Evolutionary conservation across 805 yeast species (phyloP), one percentile per base, ranked within the genome.

Genomic region (Teunomyces cretensis): DNA sequence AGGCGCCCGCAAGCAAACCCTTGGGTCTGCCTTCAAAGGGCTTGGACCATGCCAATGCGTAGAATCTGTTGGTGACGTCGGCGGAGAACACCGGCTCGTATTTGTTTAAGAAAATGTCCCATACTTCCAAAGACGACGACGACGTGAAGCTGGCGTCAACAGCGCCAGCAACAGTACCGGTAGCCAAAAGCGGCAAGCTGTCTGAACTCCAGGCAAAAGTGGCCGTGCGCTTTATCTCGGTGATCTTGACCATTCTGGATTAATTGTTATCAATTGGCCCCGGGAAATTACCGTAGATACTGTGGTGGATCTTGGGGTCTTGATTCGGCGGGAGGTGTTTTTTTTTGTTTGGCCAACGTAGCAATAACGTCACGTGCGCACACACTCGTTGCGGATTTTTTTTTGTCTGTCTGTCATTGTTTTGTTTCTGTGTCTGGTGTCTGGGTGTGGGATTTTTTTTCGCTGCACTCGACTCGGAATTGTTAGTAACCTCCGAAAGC

Each of bases 161-260:
- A 11, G 97, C 95, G 6, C 98, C 98, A 0, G 98, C 91, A n/a
- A 88, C 86, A 0, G 97, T 86, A 16, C 97, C 99, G 1, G 96
- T 81, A 16, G 90, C 97, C 53, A 94, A 62, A 43, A 80, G 67
- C 13, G 97, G 97, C 49, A 82, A 68, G 33, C 74, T 64, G 54
- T 81, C 87, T 52, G 83, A 80, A 38, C 96, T 88, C 97, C 98
- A 92, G 36, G 98, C 96, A 70, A 94, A 89, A n/a, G 96, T 84
- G 42, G 97, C 91, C 11, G 97, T 88, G 55, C 89, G 78, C 50
- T 80, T 75, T 59, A 88, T 81, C 67, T 91, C 97, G 65, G 82
- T 80, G 54, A 94, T 76, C 68, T 88, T 89, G 56, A 89, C 92
- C 91, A 85, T 84, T 12, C 13, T 35, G 27, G 26, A 33, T 16